Base-by-base conservation (phyloP, 495 filamentous ascomycete species). In the Annulohypoxylon bovei region DNA sequence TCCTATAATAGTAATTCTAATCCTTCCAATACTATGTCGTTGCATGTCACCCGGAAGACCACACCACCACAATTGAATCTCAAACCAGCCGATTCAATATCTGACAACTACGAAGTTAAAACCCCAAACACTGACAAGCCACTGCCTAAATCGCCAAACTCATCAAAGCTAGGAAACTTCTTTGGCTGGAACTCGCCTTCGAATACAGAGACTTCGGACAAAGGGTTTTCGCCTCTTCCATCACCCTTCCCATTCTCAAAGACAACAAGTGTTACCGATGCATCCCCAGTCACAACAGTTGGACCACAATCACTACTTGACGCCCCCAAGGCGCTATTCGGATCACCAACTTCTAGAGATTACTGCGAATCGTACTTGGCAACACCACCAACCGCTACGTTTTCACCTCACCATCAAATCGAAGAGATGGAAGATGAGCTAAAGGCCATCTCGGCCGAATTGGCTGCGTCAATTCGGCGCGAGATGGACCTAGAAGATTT, bases 401-500 rank as follows among this genome's bases (percentile, higher is more conserved):
- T 77, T 47, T 77, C 83, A 16, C 28, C 76, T 46, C 57, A 78
- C 56, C 59, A 65, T 59, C 75, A 84, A 66, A 78, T 91, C 78
- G 85, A 91, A 73, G 94, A 96, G 73, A 88, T 99, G 82, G 94
- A 98, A 83, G 92, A 93, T 72, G 95, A 99, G 83, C 80, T 99
- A 77, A 91, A 92, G 67, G 91, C 94, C 77, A 94, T 99, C 75
- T 95, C 93, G 79, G 87, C 91, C 61, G 96, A 99, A 80, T 81
- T 98, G 75, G 96, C 95, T 22, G 86, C 89, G 32, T 98, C 95
- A 28, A 98, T 99, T 72, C 88, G 91, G 63, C 89, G 95, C 69
- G 95, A 99, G 83, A 94, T 99, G 90, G 95, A 99, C 71, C 79
- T 99, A 50, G 95, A 99, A 77, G 96, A 99, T 75, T 81, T 98